Evolutionary conservation across 2,329 filamentous ascomycete species (phyloP), one percentile per base, ranked within the genome.

Genomic region (Pezicula carpinea): DNA sequence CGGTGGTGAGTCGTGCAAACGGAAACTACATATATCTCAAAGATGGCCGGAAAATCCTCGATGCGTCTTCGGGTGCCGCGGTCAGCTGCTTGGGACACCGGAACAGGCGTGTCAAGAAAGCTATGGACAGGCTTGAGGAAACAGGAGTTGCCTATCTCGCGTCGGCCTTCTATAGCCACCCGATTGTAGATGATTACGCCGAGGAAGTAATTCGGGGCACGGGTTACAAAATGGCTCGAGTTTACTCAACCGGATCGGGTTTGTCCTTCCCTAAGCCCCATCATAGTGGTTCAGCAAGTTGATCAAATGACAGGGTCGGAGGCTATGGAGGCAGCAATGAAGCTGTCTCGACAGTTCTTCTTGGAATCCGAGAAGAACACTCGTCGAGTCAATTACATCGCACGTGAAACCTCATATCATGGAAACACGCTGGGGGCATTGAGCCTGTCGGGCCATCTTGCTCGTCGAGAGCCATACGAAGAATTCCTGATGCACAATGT

Each of bases 1-100:
- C 57, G 5, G 44, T 59, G n/a, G 57, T 63, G 6, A 47, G 52
- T 22, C 36, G 53, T 11, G 59, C 47, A 18, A 50, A 59, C 23
- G 62, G 61, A 14, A 59, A 57, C 48, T 55, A 59, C 11, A 43
- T 64, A 10, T 47, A 55, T 22, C 55, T 62, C 5, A 48, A 51
- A n/a, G 58, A 63, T 44, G 83, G 82, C 1, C 72, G 75, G 19
- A 70, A 67, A 29, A 76, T 93, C 36, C 75, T 90, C 13, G 88
- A 93, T 62, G 83, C 80, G 1, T 86, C 83, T 17, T 79, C 83
- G 22, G 88, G 88, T 17, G 84, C 87, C 3, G 85, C 83, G 18
- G 86, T 90, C 3, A 74, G 81, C 8, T 84, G 82, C 59, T 68
- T 92, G 8, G 88, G 87, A 6, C 82, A 89, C 56, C 80, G 79